These are phyloP conservation scores for Cicer judaicum DNA, from an alignment of 306 rosid species.

Conservation along the genomic window DNA sequence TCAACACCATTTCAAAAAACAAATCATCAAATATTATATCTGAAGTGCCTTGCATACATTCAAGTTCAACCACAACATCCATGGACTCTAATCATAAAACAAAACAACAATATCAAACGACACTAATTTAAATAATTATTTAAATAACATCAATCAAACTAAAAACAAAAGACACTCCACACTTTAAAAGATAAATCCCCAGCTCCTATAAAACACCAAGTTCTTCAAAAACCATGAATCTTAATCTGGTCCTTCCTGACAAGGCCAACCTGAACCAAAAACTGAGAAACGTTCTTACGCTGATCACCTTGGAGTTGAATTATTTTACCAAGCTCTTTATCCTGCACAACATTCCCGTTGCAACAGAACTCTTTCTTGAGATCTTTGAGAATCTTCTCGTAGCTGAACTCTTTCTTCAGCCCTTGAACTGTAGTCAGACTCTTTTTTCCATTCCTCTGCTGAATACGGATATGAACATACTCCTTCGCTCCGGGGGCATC, in stretches of 20 bases:
- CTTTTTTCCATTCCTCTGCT: constrained; percentile 89
- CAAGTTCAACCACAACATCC: constrained; percentile 20
- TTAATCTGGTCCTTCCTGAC: constrained; percentile 79
- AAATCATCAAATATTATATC: background rate
- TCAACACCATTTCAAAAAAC: background rate
- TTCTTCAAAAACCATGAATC: constrained; percentile 78
- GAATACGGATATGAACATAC: constrained; percentile 85
- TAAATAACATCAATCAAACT: background rate
- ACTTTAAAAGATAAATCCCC: background rate
- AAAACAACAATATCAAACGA: background rate
- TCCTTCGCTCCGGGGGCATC: constrained; percentile 76
- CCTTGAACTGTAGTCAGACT: constrained; percentile 91
- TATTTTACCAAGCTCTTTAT: constrained; percentile 81
- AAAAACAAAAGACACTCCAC: background rate
- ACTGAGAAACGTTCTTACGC: constrained; percentile 82
- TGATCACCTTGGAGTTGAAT: constrained; percentile 95
- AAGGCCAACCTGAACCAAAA: constrained; percentile 66
- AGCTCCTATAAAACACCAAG: background rate
- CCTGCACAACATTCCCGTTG: constrained; percentile 96
- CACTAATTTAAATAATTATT: background rate
- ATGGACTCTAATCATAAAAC: background rate
- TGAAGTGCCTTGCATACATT: background rate
- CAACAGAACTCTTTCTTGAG: constrained; percentile 87
- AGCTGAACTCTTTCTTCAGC: constrained; percentile 70
- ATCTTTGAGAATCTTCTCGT: constrained; percentile 85